Evolutionary conservation across 2,329 filamentous ascomycete species (phyloP).

Genomic region (Polychaeton citri): DNA sequence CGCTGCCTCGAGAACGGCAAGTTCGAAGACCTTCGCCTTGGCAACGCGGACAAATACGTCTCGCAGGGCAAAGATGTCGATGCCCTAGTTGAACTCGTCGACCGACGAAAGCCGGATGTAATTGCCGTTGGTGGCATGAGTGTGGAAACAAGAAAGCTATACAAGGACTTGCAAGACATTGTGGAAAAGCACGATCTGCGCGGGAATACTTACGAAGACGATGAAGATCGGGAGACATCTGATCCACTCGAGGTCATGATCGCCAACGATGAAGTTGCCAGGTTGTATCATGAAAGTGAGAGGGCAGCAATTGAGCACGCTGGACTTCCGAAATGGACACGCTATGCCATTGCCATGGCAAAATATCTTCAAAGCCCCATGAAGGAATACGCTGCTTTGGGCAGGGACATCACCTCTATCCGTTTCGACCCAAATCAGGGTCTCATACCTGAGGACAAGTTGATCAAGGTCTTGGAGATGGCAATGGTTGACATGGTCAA

Average conservation of each 20-base stretch:
- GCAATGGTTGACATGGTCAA: constrained; percentile 99
- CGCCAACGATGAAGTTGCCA: constrained; percentile 94
- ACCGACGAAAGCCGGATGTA: constrained; percentile 73
- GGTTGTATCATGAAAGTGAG: constrained; percentile 83
- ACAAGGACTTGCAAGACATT: constrained; percentile 67
- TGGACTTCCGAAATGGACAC: constrained; percentile 59
- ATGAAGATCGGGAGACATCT: constrained; percentile 55
- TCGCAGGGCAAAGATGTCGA: constrained; percentile 51
- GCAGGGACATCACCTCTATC: constrained; percentile 74
- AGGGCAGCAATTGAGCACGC: constrained; percentile 71
- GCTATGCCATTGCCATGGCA: constrained; percentile 81
- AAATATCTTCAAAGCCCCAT: constrained; percentile 91
- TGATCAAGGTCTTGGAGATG: constrained; percentile 78
- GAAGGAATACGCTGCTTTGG: constrained; percentile 89
- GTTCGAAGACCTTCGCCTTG: constrained; percentile 60
- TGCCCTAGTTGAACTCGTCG: constrained; percentile 65
- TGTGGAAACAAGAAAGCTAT: constrained; percentile 71
- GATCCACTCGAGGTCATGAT: constrained; percentile 79
- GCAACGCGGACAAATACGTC: constrained; percentile 53
- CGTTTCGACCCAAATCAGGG: constrained; percentile 84
- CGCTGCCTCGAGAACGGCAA: constrained; percentile 81
- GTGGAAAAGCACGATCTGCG: constrained; percentile 65
- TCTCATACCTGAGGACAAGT: constrained; percentile 73
- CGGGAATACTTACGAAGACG: constrained; percentile 67
- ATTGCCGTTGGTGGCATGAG: constrained; percentile 81